Evolutionary conservation across 768 basidiomycete species (phyloP).

Genomic region (Suillus subluteus): DNA sequence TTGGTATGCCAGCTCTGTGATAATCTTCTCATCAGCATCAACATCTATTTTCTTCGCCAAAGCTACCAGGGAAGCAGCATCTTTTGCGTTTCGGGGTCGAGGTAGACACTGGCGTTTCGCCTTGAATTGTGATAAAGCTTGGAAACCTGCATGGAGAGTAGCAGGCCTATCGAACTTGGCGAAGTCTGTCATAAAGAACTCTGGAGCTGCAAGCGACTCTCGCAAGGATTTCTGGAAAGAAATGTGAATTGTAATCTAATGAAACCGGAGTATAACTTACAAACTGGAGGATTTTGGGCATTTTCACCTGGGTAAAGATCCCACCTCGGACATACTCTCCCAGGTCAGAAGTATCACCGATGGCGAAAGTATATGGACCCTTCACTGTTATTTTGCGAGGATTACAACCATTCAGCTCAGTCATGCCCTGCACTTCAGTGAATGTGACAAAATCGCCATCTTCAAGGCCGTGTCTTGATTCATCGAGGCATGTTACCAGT

Average conservation of each 20-base stretch:
- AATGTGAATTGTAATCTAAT: not conserved
- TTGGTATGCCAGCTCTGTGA: slow-evolving; percentile 88
- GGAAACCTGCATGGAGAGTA: slow-evolving; percentile 92
- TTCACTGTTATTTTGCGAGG: slow-evolving; percentile 92
- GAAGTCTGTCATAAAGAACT: slow-evolving; percentile 94
- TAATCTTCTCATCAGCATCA: slow-evolving; percentile 78
- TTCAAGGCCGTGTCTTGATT: slow-evolving; percentile 97
- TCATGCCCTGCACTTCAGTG: slow-evolving; percentile 94
- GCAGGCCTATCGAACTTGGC: slow-evolving; percentile 95
- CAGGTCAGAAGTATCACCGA: slow-evolving; percentile 86
- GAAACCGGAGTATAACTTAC: slow-evolving; percentile 51
- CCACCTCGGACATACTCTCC: slow-evolving; percentile 85
- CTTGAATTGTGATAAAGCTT: slow-evolving; percentile 83
- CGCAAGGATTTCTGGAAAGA: slow-evolving; percentile 82
- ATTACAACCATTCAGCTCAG: slow-evolving; percentile 86
- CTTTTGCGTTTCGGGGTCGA: slow-evolving; percentile 78
- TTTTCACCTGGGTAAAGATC: slow-evolving; percentile 97
- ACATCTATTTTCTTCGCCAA: slow-evolving; percentile 79
- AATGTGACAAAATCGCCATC: slow-evolving; percentile 99
- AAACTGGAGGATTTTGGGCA: slow-evolving; percentile 95
- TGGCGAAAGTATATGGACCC: slow-evolving; percentile 96
- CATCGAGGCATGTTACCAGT: slow-evolving; percentile 95
- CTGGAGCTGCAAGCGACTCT: slow-evolving; percentile 80
- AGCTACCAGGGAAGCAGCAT: slow-evolving; percentile 72
- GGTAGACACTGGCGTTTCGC: slow-evolving; percentile 71